Evolutionary conservation across 1,284 basidiomycete genomes (phyloP).

Genomic region (Ceratobasidium sp.): DNA sequence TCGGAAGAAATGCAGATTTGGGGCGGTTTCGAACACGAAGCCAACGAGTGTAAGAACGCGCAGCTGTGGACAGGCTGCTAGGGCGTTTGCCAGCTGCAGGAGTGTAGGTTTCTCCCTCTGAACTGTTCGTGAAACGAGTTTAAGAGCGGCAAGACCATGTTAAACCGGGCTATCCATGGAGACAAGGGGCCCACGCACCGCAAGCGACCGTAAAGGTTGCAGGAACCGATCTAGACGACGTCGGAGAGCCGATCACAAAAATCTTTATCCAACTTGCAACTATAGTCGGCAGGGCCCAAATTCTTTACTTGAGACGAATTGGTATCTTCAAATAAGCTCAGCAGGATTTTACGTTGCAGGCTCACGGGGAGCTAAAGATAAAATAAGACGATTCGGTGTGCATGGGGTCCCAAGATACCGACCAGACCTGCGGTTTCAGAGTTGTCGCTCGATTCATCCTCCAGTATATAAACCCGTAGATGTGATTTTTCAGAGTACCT

Average conservation of each 20-base stretch:
- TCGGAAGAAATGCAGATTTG: background rate
- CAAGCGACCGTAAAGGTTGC: background rate
- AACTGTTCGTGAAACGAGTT: background rate
- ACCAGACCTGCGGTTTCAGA: background rate
- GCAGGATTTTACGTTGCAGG: background rate
- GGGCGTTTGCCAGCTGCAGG: background rate
- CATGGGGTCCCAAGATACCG: background rate
- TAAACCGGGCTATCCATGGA: background rate
- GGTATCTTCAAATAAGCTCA: background rate
- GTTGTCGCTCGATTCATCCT: background rate
- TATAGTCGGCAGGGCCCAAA: background rate
- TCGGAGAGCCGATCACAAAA: background rate
- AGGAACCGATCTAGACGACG: background rate
- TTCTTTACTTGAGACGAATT: background rate
- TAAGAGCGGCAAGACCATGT: constrained; percentile 8
- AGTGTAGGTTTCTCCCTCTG: background rate
- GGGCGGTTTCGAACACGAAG: background rate
- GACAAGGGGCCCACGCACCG: background rate
- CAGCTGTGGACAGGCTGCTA: background rate
- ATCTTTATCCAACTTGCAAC: background rate
- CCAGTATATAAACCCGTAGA: background rate
- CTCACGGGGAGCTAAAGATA: background rate
- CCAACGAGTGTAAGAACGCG: background rate
- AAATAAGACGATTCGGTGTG: background rate
- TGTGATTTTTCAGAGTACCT: background rate